Percentiles rank a stretch among this genome's conserved stretches.
These are phyloP conservation scores for Trametes punicea DNA, from an alignment of 768 basidiomycete species.

Conservation along the genomic window DNA sequence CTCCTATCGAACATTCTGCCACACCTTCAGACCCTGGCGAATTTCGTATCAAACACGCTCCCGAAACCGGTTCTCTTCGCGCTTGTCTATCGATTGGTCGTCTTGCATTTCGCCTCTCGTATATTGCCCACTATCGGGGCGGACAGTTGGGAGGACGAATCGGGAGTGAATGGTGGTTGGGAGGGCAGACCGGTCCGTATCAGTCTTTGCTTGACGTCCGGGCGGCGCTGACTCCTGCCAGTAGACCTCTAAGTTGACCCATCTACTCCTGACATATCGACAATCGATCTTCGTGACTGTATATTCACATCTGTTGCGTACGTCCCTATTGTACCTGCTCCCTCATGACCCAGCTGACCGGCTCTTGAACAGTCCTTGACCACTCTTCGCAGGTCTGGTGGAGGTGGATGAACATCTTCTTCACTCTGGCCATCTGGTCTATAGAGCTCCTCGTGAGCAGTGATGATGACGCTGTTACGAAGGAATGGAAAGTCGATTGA, in stretches of 20 bases:
- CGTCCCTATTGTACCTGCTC: conserved; percentile 30
- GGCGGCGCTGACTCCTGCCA: neutral
- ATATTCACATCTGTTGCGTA: conserved; percentile 82
- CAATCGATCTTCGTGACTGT: conserved; percentile 84
- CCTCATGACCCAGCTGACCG: neutral
- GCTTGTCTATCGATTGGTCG: conserved; percentile 73
- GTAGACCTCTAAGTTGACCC: conserved; percentile 74
- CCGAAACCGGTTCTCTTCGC: conserved; percentile 82
- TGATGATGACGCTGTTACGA: conserved; percentile 56
- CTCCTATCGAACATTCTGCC: conserved; percentile 76
- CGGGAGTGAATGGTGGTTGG: conserved; percentile 62
- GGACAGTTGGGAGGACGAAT: conserved; percentile 73
- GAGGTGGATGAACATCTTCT: conserved; percentile 89
- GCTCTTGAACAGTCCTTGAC: conserved; percentile 54
- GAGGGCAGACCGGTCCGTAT: conserved; percentile 65
- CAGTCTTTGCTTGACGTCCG: neutral
- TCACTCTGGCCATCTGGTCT: conserved; percentile 80
- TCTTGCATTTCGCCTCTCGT: conserved; percentile 77
- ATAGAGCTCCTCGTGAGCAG: conserved; percentile 76
- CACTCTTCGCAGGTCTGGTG: conserved; percentile 93
- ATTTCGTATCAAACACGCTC: conserved; percentile 81
- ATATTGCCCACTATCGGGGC: conserved; percentile 83
- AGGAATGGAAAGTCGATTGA: conserved; percentile 80
- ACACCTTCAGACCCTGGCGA: conserved; percentile 73
- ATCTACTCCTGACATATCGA: conserved; percentile 74